These are phyloP conservation scores for Paraphoma chrysanthemicola DNA, from an alignment of 2,329 filamentous ascomycete species.

Conservation along the genomic window DNA sequence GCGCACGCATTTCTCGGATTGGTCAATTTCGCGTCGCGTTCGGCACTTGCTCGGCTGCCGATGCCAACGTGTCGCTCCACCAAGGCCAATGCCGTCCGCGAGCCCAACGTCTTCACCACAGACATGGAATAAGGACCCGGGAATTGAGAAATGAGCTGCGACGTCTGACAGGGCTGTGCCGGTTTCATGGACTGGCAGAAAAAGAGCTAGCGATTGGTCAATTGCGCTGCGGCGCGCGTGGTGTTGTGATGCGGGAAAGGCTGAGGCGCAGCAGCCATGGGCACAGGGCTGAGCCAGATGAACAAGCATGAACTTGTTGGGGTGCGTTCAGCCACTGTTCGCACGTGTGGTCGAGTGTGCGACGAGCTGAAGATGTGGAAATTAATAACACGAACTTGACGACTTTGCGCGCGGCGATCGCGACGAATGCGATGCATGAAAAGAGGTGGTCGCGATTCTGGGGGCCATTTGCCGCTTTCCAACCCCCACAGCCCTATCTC, in stretches of 20 bases:
- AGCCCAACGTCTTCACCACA: slow-evolving; percentile 1
- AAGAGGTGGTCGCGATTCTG: slow-evolving; percentile 2
- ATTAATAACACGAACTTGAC: slow-evolving; percentile 10
- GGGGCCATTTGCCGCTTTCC: slow-evolving; percentile 6
- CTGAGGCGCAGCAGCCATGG: slow-evolving; percentile 14
- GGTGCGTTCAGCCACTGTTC: slow-evolving; percentile 15
- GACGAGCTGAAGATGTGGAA: slow-evolving; percentile 9
- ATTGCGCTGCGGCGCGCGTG: slow-evolving; percentile 8
- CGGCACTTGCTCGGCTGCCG: slow-evolving; percentile 4
- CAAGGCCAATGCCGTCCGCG: neutral
- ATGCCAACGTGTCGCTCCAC: slow-evolving; percentile 3
- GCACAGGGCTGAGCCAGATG: slow-evolving; percentile 14
- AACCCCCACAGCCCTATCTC: slow-evolving; percentile 13
- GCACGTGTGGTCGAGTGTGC: slow-evolving; percentile 3
- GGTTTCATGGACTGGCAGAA: slow-evolving; percentile 35
- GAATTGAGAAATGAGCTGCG: slow-evolving; percentile 3
- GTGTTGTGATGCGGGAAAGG: slow-evolving; percentile 3
- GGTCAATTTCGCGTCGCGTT: neutral
- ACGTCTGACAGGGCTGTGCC: slow-evolving; percentile 29
- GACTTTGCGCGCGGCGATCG: neutral
- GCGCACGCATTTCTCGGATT: neutral
- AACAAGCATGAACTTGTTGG: slow-evolving; percentile 7
- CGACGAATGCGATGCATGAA: slow-evolving; percentile 3
- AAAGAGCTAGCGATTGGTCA: slow-evolving; percentile 27
- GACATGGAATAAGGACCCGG: neutral